Evolutionary conservation across 345 rosid genomes (phyloP).

Genomic region (Salix brachista): DNA sequence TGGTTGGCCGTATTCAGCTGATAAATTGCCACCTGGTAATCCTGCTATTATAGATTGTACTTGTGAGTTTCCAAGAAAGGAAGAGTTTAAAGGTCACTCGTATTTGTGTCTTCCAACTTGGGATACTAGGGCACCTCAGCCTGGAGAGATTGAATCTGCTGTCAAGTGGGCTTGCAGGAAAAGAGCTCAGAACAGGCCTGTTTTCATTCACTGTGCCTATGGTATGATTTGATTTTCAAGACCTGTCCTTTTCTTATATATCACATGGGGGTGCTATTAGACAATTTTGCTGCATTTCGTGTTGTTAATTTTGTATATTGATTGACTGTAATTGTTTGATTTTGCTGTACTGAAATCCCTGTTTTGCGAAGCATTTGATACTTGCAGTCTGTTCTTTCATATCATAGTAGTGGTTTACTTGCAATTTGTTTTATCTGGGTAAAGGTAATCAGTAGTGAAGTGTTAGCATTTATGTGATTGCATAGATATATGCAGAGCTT

Average conservation of each 20-base stretch:
- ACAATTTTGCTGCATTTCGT: neutral
- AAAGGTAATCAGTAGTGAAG: neutral
- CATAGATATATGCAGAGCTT: neutral
- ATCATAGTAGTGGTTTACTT: neutral
- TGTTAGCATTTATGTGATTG: neutral
- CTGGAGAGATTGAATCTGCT: slow-evolving; percentile 61
- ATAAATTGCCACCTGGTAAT: slow-evolving; percentile 52
- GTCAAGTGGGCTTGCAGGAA: slow-evolving; percentile 70
- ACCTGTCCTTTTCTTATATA: neutral
- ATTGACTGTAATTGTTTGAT: neutral
- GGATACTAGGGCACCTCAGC: slow-evolving; percentile 70
- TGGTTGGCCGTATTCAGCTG: slow-evolving; percentile 59
- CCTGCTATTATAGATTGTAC: slow-evolving; percentile 76
- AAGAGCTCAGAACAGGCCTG: slow-evolving; percentile 54
- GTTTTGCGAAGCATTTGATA: neutral
- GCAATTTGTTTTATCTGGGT: neutral
- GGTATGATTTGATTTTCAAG: slow-evolving; percentile 35
- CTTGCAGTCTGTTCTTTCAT: neutral
- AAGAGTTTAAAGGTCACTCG: slow-evolving; percentile 37
- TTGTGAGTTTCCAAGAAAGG: slow-evolving; percentile 54
- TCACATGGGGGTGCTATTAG: neutral
- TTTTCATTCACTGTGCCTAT: slow-evolving; percentile 64
- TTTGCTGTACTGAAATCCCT: neutral
- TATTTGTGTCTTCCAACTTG: slow-evolving; percentile 72
- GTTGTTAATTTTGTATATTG: neutral